A percentile compares a stretch with the other conserved stretches of the same genome.
These are phyloP conservation scores for Aspergillus sp. DNA, from an alignment of 2,329 filamentous ascomycete species.

Conservation along the genomic window DNA sequence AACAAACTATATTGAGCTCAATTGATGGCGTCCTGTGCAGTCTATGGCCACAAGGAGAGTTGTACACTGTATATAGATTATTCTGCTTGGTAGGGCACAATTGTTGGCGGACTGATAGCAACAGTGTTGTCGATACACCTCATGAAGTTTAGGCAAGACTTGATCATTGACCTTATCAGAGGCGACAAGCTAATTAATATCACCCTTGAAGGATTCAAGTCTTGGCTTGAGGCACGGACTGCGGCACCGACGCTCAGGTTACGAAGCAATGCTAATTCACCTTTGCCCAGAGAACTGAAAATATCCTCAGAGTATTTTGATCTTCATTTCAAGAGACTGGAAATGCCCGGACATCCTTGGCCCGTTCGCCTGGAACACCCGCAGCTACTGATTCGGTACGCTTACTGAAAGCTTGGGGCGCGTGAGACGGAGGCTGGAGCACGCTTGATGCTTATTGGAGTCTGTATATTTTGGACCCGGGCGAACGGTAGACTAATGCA, in stretches of 20 bases:
- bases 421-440: neutral
- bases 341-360: neutral
- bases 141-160: neutral
- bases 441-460: neutral
- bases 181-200: neutral
- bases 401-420: no score
- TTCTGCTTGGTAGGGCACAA: neutral
- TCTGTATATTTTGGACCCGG: neutral
- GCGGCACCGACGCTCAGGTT: neutral
- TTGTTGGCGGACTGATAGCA: neutral
- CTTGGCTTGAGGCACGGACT: neutral
- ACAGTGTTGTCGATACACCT: neutral
- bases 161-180: neutral
- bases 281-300: neutral
- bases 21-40: neutral
- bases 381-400: neutral
- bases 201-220: neutral
- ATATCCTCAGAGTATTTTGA: neutral
- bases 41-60: neutral
- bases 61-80: neutral
- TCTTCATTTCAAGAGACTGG: neutral
- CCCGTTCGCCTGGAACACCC: neutral
- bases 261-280: neutral
- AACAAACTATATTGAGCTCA: constrained; percentile 25
- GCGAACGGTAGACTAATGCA: constrained; percentile 10